Evolutionary conservation across 345 rosid species (phyloP).

Genomic region (Gossypium mustelinum): DNA sequence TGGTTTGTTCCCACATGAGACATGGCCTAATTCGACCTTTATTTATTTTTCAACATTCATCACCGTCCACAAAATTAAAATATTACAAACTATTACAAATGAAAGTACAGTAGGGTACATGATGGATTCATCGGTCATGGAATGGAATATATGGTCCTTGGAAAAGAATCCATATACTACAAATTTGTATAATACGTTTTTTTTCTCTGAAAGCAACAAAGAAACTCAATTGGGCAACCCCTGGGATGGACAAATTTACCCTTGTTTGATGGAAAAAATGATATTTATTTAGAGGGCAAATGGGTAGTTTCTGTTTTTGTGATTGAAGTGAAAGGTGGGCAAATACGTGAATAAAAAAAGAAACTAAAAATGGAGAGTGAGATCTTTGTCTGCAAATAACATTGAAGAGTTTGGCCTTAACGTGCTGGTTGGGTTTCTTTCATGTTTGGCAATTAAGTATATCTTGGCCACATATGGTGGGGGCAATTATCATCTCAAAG

Average conservation of each 20-base stretch:
- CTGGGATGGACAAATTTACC: background rate
- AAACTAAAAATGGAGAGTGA: background rate
- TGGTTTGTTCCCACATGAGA: background rate
- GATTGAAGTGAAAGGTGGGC: no score
- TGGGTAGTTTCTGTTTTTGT: background rate
- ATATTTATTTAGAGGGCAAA: background rate
- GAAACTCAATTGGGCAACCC: background rate
- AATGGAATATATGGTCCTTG: background rate
- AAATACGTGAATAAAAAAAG: background rate
- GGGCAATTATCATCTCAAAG: background rate
- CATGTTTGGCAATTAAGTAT: slow-evolving; percentile 31
- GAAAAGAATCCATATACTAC: slow-evolving; percentile 10
- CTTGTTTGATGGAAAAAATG: background rate
- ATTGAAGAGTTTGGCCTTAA: slow-evolving; percentile 1
- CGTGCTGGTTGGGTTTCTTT: slow-evolving; percentile 42
- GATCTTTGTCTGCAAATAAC: slow-evolving; percentile 21
- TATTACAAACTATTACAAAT: background rate
- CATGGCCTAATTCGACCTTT: background rate
- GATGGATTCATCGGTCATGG: background rate
- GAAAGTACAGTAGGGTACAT: slow-evolving; percentile 19
- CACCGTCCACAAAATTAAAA: background rate
- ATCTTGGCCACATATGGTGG: slow-evolving; percentile 29
- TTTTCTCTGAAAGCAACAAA: background rate
- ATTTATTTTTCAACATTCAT: background rate
- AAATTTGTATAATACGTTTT: background rate